These are phyloP conservation scores for Zostera marina DNA, from an alignment of 116 monocot genomes.

Conservation along the genomic window DNA sequence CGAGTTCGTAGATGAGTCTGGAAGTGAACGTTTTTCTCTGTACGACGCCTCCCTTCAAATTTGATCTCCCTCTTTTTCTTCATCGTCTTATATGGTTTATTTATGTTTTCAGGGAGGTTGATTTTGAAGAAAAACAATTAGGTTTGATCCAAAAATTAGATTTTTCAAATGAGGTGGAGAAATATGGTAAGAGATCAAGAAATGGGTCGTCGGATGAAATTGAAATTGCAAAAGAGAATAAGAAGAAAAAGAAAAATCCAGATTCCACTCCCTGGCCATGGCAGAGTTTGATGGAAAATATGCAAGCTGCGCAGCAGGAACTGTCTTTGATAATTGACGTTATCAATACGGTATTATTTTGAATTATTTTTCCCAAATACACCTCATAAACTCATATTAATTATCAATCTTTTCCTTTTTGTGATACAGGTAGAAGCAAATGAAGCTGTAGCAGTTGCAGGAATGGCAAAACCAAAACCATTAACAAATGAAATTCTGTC, in stretches of 20 bases:
- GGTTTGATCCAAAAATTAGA: conserved; percentile 57
- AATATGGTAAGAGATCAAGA: conserved; percentile 36
- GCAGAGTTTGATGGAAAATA: conserved; percentile 53
- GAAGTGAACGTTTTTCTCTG: conserved; percentile 66
- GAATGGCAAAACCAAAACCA: conserved; percentile 86
- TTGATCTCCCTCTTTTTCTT: neutral
- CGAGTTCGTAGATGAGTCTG: conserved; percentile 62
- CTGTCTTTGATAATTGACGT: conserved; percentile 13
- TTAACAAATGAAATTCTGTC: conserved; percentile 56
- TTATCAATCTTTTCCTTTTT: neutral
- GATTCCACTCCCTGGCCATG: conserved; percentile 33
- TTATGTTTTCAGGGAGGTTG: conserved; percentile 28
- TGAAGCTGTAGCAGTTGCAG: conserved; percentile 86
- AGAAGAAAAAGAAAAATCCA: neutral
- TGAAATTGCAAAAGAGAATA: conserved; percentile 1
- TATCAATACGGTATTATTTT: too few relatives aligned
- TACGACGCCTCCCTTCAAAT: conserved; percentile 6
- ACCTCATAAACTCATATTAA: too few relatives aligned
- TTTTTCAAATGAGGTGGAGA: conserved; percentile 57
- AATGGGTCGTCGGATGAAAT: conserved; percentile 19
- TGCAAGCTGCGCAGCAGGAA: conserved; percentile 10
- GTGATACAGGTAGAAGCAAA: conserved; percentile 77
- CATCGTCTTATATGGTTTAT: neutral
- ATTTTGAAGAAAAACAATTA: conserved; percentile 61
- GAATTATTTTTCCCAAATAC: neutral